Conservation (phyloP, 2,329 filamentous ascomycete genomes). For the Nothophoma quercina region DNA sequence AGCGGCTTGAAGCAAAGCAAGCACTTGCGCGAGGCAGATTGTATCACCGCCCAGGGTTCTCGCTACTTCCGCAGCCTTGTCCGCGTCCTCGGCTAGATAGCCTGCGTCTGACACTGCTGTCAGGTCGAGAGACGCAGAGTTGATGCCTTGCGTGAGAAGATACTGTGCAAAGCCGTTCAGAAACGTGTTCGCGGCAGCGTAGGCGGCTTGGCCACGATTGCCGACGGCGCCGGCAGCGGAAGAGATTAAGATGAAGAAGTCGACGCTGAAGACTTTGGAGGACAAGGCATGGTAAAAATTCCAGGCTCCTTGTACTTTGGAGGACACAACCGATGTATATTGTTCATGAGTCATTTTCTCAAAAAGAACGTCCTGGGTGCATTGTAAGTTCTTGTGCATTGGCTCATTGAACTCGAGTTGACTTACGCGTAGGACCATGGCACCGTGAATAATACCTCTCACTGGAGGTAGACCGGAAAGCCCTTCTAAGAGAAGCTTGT, state of each 20-base stretch:
- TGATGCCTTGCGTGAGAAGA: slow-evolving; percentile 27
- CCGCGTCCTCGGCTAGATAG: slow-evolving; percentile 34
- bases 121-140: slow-evolving; percentile 31
- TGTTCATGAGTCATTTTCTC: slow-evolving; percentile 19
- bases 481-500: slow-evolving; percentile 11
- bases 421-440: slow-evolving; percentile 28
- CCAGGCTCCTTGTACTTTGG: slow-evolving; percentile 22
- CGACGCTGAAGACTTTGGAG: slow-evolving; percentile 12
- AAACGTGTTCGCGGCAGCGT: slow-evolving; percentile 40
- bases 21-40: slow-evolving; percentile 38
- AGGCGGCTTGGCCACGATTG: slow-evolving; percentile 32
- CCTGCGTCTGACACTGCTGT: slow-evolving; percentile 39
- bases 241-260: slow-evolving; percentile 48
- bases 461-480: slow-evolving; percentile 25
- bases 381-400: neutral
- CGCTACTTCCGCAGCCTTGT: slow-evolving; percentile 32
- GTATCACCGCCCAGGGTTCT: slow-evolving; percentile 36
- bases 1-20: slow-evolving; percentile 31
- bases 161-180: slow-evolving; percentile 39
- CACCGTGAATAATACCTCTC: slow-evolving; percentile 22
- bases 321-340: slow-evolving; percentile 22
- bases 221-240: slow-evolving; percentile 34
- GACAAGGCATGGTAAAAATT: slow-evolving; percentile 22
- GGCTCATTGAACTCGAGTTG: neutral
- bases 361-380: slow-evolving; percentile 5